Percentiles rank a stretch among this genome's conserved stretches.
phyloP scores from a whole-genome alignment of 164 flowering plant genomes.

The Stephania japonica region DNA sequence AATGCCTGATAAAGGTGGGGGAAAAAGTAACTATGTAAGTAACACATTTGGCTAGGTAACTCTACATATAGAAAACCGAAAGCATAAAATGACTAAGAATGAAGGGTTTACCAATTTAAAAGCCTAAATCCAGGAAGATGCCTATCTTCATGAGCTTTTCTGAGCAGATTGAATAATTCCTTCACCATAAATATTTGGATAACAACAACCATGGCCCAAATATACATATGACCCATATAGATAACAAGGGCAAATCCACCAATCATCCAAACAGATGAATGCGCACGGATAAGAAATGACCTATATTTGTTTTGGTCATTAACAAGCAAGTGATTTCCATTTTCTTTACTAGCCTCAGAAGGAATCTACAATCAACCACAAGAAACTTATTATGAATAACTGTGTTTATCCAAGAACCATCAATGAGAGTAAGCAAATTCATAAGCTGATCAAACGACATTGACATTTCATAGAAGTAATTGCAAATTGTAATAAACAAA shows the following conservation, averaged over 20 bases:
- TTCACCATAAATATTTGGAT: constrained; percentile 90
- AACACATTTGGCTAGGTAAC: not conserved
- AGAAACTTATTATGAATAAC: not conserved
- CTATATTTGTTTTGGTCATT: constrained; percentile 72
- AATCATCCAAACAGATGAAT: constrained; percentile 91
- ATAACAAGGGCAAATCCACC: constrained; percentile 71
- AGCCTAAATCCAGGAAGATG: constrained; percentile 91
- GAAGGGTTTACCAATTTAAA: constrained; percentile 65
- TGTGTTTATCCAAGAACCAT: not conserved
- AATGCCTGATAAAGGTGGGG: constrained; percentile 57
- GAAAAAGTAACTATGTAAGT: constrained; percentile 3
- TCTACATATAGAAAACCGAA: not conserved
- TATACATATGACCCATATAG: constrained; percentile 95
- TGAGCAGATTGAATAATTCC: constrained; percentile 77
- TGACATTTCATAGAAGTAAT: too few species aligned
- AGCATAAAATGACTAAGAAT: not conserved
- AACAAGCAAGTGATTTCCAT: constrained; percentile 65
- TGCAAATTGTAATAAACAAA: not conserved
- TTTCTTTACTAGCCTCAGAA: constrained; percentile 44
- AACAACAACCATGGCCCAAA: constrained; percentile 90
- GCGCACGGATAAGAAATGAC: constrained; percentile 69
- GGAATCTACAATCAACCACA: constrained; percentile 33
- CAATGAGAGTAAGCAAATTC: not conserved
- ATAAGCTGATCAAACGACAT: too few species aligned
- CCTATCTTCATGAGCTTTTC: constrained; percentile 75